These are phyloP conservation scores for Fusarium foetens DNA, from an alignment of 2,329 filamentous ascomycete genomes.

Conservation along the genomic window DNA sequence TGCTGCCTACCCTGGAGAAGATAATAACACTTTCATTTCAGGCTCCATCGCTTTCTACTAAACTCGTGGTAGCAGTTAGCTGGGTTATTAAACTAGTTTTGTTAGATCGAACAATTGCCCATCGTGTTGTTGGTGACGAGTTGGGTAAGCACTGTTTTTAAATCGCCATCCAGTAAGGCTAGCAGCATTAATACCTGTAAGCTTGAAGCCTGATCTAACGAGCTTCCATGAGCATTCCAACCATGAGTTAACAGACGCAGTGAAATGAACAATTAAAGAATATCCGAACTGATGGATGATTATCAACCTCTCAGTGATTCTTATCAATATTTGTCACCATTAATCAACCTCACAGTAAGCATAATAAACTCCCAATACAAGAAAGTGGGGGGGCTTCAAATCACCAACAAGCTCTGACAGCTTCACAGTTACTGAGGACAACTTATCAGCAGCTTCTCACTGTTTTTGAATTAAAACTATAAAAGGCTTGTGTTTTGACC, in stretches of 20 bases:
- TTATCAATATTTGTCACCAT: slow-evolving; percentile 2
- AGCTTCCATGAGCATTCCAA: neutral
- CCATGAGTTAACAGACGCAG: neutral
- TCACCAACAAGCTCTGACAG: neutral
- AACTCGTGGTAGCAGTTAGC: neutral
- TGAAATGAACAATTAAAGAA: no score
- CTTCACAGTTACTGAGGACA: slow-evolving; percentile 13
- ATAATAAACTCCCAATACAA: slow-evolving; percentile 1
- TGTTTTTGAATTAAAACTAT: slow-evolving; percentile 2
- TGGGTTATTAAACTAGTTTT: neutral
- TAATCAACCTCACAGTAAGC: slow-evolving; percentile 1
- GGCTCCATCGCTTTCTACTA: neutral
- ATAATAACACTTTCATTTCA: neutral
- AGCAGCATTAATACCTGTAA: fast-evolving
- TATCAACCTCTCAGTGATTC: neutral
- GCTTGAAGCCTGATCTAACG: fast-evolving
- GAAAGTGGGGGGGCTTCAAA: slow-evolving; percentile 4
- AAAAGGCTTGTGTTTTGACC: slow-evolving; percentile 5
- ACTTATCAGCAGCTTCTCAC: neutral
- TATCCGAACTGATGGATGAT: fast-evolving
- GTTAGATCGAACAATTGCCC: fast-evolving
- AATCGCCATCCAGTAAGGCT: neutral
- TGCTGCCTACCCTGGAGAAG: neutral
- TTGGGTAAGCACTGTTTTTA: fast-evolving
- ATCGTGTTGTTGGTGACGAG: neutral